phyloP scores from a whole-genome alignment of 306 rosid genomes.

The Luffa acutangula region DNA sequence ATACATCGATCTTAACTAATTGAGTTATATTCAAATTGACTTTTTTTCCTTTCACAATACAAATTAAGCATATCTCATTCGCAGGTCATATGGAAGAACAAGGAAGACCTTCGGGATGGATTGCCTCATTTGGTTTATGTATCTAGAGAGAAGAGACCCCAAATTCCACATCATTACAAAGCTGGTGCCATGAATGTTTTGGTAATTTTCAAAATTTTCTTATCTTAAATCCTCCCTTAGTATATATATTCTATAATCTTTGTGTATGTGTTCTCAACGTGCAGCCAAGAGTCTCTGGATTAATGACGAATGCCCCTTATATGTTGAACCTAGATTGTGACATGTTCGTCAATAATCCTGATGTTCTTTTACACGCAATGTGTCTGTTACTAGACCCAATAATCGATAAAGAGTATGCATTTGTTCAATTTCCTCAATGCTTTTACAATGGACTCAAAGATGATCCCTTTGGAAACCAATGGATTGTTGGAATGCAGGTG shows the following conservation, averaged over 20 bases:
- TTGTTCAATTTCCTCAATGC: slow-evolving; percentile 43
- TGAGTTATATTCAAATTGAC: no score
- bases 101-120: slow-evolving; percentile 22
- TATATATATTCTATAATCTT: background rate
- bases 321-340: slow-evolving; percentile 62
- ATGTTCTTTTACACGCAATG: slow-evolving; percentile 26
- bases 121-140: slow-evolving; percentile 50
- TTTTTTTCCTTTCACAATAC: background rate
- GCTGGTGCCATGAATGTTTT: slow-evolving; percentile 72
- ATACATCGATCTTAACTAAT: no score
- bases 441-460: slow-evolving; percentile 39
- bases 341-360: slow-evolving; percentile 54
- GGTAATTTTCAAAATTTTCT: slow-evolving; percentile 13
- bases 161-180: slow-evolving; percentile 53
- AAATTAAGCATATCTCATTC: background rate
- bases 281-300: slow-evolving; percentile 53
- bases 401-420: slow-evolving; percentile 41
- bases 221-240: background rate
- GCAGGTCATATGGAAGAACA: slow-evolving; percentile 54
- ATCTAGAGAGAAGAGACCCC: slow-evolving; percentile 53
- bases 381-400: slow-evolving; percentile 32
- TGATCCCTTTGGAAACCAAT: slow-evolving; percentile 51
- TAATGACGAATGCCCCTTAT: slow-evolving; percentile 68
- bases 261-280: background rate
- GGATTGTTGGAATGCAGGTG: slow-evolving; percentile 19